Base-by-base conservation (phyloP, 2,329 filamentous ascomycete genomes). In the Colletotrichum lupini region DNA sequence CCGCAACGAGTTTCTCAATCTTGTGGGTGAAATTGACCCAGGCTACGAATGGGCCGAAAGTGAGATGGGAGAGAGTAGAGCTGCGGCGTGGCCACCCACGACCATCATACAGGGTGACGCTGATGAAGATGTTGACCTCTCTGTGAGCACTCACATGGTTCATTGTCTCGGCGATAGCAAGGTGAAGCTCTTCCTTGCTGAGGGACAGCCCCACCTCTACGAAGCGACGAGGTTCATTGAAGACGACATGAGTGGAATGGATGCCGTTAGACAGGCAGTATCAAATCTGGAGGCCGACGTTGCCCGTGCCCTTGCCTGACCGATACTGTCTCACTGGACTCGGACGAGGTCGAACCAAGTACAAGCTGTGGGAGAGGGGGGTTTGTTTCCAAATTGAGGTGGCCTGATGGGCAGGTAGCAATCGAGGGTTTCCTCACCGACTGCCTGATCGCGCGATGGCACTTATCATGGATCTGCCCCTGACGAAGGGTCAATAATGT, bases 71-170 rank as follows among this genome's bases (percentile, higher is more conserved):
- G 62, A 55, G 9, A 67, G 71, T n/a, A 76, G 73, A 55, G 63
- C 74, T 16, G 70, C 63, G 1, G 60, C 63, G 3, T 83, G 81
- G 82, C 82, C 82, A 22, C 67, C 75, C 11, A 83, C 81, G 0
- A 78, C 83, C 28, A 77, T 83, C 35, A 78, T 83, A 16, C 81
- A 82, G 9, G 81, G 81, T 0, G 75, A 81, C 22, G 68, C 66
- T 0, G 82, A 83, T 64, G 30, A 61, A 3, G 78, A 79, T 56
- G 80, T 82, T 1, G 77, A 78, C 14, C 46, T 80, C 11, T 77
- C 68, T 8, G 77, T 82, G 22, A 81, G 78, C 56, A 67, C 74
- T 24, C 59, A 77, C 63, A 79, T 82, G 75, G 74, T 75, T 7
- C 70, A 79, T 3, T 71, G 55, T 5, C 72, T 83, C 1, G 80